Conservation (phyloP, 2,329 filamentous ascomycete genomes). For the Leptographium lundbergii region DNA sequence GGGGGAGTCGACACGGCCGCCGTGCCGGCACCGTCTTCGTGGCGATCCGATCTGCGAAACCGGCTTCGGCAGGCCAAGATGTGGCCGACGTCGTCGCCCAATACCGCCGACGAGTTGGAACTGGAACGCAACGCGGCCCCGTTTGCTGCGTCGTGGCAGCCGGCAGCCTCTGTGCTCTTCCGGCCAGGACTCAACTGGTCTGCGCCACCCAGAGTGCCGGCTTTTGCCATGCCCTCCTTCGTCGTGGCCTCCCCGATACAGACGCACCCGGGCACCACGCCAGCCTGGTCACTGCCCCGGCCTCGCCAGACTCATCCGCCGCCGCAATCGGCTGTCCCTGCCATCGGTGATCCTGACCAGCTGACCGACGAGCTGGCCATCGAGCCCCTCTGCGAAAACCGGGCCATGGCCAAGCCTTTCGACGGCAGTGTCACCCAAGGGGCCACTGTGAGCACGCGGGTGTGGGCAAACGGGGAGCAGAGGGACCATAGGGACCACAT, state of each 20-base stretch:
- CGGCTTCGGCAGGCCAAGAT: background rate
- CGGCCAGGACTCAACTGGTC: conserved; percentile 9
- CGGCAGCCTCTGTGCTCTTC: background rate
- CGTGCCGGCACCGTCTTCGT: background rate
- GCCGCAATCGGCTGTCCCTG: background rate
- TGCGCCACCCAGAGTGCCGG: background rate
- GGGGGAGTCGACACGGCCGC: background rate
- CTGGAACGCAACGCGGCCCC: background rate
- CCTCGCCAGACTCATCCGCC: background rate
- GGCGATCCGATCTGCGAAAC: background rate
- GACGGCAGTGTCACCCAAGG: background rate
- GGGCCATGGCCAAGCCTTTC: background rate
- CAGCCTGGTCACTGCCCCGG: too few species aligned
- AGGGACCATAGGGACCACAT: background rate
- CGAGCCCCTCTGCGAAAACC: background rate
- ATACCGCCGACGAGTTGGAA: background rate
- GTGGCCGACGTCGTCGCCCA: background rate
- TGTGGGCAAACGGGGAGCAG: background rate
- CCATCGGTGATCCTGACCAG: background rate
- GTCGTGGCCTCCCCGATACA: background rate
- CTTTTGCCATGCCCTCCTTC: background rate
- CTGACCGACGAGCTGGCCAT: too few species aligned
- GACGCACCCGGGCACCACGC: background rate
- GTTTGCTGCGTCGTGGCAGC: background rate
- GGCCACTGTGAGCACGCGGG: background rate